These are phyloP conservation scores for Gossypium gossypioides DNA, from an alignment of 441 rosid genomes.

Conservation along the genomic window DNA sequence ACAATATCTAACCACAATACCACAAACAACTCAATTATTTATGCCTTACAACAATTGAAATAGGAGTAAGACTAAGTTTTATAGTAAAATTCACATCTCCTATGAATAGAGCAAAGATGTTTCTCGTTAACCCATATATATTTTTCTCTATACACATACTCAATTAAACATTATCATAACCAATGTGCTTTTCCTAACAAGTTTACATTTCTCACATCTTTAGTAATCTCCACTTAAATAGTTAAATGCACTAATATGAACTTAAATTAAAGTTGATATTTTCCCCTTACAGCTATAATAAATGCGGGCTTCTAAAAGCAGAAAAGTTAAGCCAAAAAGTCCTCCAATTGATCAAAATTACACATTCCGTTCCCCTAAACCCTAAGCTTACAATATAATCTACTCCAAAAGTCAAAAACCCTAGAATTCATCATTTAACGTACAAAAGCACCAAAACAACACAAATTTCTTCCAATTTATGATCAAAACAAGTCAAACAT, in stretches of 20 bases:
- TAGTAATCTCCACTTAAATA: neutral
- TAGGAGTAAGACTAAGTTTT: neutral
- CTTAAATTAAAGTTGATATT: neutral
- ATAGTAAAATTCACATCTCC: neutral
- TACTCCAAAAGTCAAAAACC: slow-evolving; percentile 17
- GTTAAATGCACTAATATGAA: neutral
- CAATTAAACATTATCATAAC: neutral
- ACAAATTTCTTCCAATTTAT: neutral
- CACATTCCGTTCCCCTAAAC: slow-evolving; percentile 7
- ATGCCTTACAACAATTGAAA: neutral
- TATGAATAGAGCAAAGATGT: too few species aligned
- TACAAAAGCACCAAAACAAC: neutral
- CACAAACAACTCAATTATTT: neutral
- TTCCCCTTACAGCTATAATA: neutral
- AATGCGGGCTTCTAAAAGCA: neutral
- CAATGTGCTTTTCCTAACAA: neutral
- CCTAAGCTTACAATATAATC: slow-evolving; percentile 11
- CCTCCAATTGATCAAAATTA: slow-evolving; percentile 1
- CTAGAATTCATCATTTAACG: slow-evolving; percentile 11
- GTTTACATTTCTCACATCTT: neutral
- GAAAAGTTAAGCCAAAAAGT: neutral
- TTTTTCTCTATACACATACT: neutral
- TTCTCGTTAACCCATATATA: neutral
- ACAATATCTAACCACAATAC: neutral
- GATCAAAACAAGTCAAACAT: neutral